Base-by-base conservation (phyloP, 192 early-diverging fungal species). In the Backusella parvicylindrica region DNA sequence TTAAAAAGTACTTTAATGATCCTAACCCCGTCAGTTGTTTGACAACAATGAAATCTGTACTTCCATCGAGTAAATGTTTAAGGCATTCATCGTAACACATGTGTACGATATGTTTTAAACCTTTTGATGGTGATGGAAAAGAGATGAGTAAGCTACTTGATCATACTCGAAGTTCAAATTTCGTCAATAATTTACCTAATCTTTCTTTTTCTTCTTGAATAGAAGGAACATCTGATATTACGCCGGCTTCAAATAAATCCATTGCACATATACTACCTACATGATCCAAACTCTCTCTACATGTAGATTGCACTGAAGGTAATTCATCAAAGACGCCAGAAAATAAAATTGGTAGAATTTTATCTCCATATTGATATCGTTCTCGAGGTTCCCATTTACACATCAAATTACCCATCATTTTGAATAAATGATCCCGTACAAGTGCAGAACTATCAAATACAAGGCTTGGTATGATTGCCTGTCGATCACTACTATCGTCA, bases 101-200 rank as follows among this genome's bases (percentile, higher is more conserved):
- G 56, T 76, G 75, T 23, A 76, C 68, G 2, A 76, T 28, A 28
- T 76, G 75, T 26, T 70, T 49, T 50, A 68, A 64, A 2, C 74
- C 74, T 68, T n/a, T 64, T 1, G n/a, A 28, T 43, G 23, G 1
- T 11, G 8, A 13, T 28, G 26, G 2, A 26, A 28, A 60, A 28
- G 2, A 60, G 28, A 11, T 21, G 26, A n/a, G 21, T 72, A 31
- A 72, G 23, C 18, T 23, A 36, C 13, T 60, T 60, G 7, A 60
- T 60, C 26, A 3, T 26, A 11, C 21, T 43, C 12, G 8, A 43
- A 15, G 0, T 4, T 38, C 37, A 38, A 37, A 37, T 38, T 9
- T 38, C 37, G 1, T 41, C 47, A 16, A 26, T 71, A 31, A n/a
- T 37, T 72, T 60, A 72, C 70, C 70, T 32, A 60, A 11, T 7